A percentile compares a stretch with the other conserved stretches of the same genome.
Conservation (phyloP, 495 filamentous ascomycete species). For the Penicillium herquei region DNA sequence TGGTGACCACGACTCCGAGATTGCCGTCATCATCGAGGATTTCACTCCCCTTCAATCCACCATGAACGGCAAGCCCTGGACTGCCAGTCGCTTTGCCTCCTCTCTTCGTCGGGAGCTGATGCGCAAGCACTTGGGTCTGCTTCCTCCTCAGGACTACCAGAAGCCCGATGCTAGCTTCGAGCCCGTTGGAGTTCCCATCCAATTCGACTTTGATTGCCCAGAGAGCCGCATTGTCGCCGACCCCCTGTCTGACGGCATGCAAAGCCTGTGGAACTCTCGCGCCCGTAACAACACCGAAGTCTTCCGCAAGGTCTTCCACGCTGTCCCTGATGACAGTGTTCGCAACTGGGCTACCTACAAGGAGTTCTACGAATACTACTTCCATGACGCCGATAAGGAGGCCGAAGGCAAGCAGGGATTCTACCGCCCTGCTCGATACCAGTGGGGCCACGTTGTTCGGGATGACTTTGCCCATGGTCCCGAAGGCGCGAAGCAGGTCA, state of each 20-base stretch:
- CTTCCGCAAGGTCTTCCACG: conserved; percentile 83
- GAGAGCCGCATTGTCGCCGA: conserved; percentile 76
- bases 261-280: conserved; percentile 67
- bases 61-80: conserved; percentile 72
- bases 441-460: conserved; percentile 83
- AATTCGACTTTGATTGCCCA: conserved; percentile 76
- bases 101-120: conserved; percentile 82
- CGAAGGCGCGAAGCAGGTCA: conserved; percentile 68
- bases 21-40: conserved; percentile 81
- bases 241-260: conserved; percentile 65
- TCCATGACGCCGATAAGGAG: conserved; percentile 53
- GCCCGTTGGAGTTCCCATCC: conserved; percentile 69
- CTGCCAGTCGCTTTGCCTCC: conserved; percentile 75
- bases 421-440: conserved; percentile 47
- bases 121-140: conserved; percentile 86
- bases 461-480: conserved; percentile 69
- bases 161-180: conserved; percentile 68
- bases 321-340: conserved; percentile 78
- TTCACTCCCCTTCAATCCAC: conserved; percentile 61
- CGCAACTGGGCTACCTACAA: conserved; percentile 85
- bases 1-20: conserved; percentile 81
- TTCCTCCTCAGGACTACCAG: conserved; percentile 68
- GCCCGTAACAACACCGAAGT: conserved; percentile 81
- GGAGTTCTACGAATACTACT: conserved; percentile 74
- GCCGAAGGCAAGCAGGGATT: conserved; percentile 35